These are phyloP conservation scores for Aspergillus carbonarius DNA, from an alignment of 2,329 filamentous ascomycete species.

Conservation along the genomic window DNA sequence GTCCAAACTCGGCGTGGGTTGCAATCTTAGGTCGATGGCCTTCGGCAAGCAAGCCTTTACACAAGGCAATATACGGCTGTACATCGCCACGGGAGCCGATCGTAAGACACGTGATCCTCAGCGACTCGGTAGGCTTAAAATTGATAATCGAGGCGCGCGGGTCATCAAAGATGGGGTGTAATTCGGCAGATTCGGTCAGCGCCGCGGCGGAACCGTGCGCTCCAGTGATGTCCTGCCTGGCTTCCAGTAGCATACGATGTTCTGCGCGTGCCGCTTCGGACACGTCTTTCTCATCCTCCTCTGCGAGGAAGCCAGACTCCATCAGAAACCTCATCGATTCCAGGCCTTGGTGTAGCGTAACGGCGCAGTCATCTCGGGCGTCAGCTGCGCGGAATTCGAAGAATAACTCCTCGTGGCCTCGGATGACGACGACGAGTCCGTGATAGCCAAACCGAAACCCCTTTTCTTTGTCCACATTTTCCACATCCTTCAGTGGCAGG, in stretches of 20 bases:
- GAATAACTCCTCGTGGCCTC: conserved; percentile 91
- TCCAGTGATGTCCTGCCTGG: conserved; percentile 54
- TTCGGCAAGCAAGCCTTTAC: conserved; percentile 83
- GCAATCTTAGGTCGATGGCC: conserved; percentile 86
- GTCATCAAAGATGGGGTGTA: conserved; percentile 85
- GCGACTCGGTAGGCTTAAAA: conserved; percentile 77
- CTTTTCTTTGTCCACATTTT: conserved; percentile 92
- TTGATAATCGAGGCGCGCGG: conserved; percentile 82
- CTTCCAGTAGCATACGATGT: conserved; percentile 75
- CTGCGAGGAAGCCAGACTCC: conserved; percentile 66
- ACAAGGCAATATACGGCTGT: conserved; percentile 94
- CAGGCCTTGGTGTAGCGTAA: conserved; percentile 74
- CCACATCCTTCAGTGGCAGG: conserved; percentile 83
- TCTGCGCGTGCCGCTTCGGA: conserved; percentile 77
- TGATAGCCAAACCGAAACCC: conserved; percentile 90
- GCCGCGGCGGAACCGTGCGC: conserved; percentile 26
- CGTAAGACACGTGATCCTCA: conserved; percentile 88
- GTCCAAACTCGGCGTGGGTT: conserved; percentile 85
- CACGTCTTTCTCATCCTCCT: conserved; percentile 68
- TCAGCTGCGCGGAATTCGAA: conserved; percentile 84
- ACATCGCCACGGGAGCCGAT: conserved; percentile 96
- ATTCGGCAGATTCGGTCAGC: conserved; percentile 39
- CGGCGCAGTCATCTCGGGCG: conserved; percentile 81
- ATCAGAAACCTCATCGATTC: conserved; percentile 70
- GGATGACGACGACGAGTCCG: conserved; percentile 87